phyloP scores from a whole-genome alignment of 371 early-diverging fungal species.

The Catenaria anguillulae region DNA sequence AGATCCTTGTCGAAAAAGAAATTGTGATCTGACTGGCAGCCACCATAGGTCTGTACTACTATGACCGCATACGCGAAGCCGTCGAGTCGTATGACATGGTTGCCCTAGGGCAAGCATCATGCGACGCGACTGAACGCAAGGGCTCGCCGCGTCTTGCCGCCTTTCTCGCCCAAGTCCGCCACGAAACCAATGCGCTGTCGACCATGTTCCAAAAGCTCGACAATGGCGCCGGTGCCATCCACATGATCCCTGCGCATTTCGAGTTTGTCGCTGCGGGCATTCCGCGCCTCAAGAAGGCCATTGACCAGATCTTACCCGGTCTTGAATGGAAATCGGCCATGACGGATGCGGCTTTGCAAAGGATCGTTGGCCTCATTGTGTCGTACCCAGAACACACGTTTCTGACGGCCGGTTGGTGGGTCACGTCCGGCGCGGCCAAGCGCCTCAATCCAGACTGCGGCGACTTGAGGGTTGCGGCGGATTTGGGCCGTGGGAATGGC shows the following conservation, averaged over 20 bases:
- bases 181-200: background rate
- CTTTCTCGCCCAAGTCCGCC: background rate
- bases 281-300: background rate
- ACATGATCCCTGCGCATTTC: background rate
- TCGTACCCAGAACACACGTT: background rate
- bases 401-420: constrained; percentile 1
- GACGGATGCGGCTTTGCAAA: background rate
- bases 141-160: background rate
- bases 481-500: background rate
- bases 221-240: background rate
- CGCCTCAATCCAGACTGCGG: background rate
- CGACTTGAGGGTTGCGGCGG: background rate
- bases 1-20: too few species aligned
- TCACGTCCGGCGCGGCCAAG: background rate
- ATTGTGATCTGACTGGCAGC: too few species aligned
- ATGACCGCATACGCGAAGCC: too few species aligned
- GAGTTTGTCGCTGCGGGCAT: background rate
- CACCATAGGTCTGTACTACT: too few species aligned
- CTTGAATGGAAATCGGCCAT: background rate
- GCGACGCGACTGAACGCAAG: too few species aligned
- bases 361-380: background rate
- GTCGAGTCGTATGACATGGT: too few species aligned
- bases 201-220: background rate
- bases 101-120: too few species aligned
- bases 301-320: background rate